Percentiles rank a stretch among this genome's conserved stretches.
Evolutionary conservation across 306 rosid species (phyloP).

Genomic region (Crataegus laevigata): DNA sequence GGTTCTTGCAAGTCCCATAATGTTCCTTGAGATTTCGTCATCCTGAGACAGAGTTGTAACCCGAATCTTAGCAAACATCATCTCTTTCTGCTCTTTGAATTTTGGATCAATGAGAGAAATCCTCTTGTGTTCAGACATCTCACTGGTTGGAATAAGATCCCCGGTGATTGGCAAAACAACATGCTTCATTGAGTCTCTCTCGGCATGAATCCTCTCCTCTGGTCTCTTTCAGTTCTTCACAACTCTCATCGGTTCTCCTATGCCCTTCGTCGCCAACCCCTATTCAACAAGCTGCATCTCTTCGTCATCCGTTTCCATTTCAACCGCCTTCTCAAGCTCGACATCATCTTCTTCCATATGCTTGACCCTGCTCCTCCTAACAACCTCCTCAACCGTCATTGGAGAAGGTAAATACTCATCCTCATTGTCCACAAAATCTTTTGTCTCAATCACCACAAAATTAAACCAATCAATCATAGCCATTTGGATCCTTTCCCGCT

Average conservation of each 20-base stretch:
- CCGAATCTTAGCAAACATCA: slow-evolving; percentile 95
- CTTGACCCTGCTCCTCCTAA: slow-evolving; percentile 74
- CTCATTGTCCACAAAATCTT: slow-evolving; percentile 93
- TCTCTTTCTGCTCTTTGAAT: slow-evolving; percentile 92
- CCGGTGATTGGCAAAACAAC: slow-evolving; percentile 90
- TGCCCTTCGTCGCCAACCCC: slow-evolving; percentile 50
- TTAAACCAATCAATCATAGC: slow-evolving; percentile 99
- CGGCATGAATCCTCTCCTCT: slow-evolving; percentile 76
- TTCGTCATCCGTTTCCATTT: slow-evolving; percentile 97
- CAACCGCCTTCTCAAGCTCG: slow-evolving; percentile 84
- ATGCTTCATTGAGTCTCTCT: slow-evolving; percentile 71
- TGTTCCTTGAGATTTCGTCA: slow-evolving; percentile 74
- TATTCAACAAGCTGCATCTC: slow-evolving; percentile 91
- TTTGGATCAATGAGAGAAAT: slow-evolving; percentile 96
- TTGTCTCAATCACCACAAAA: slow-evolving; percentile 86
- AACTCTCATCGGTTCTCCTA: slow-evolving; percentile 83
- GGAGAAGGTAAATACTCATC: slow-evolving; percentile 94
- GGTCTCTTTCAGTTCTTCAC: slow-evolving; percentile 99
- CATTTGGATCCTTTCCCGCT: slow-evolving; percentile 89
- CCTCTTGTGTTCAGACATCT: slow-evolving; percentile 96
- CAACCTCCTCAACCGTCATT: slow-evolving; percentile 91
- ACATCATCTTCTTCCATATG: slow-evolving; percentile 60
- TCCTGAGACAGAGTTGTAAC: slow-evolving; percentile 95
- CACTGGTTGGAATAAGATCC: slow-evolving; percentile 74
- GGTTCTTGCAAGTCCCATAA: slow-evolving; percentile 85